Conservation (phyloP, 805 yeast species). For the Middelhovenomyces tepae region DNA sequence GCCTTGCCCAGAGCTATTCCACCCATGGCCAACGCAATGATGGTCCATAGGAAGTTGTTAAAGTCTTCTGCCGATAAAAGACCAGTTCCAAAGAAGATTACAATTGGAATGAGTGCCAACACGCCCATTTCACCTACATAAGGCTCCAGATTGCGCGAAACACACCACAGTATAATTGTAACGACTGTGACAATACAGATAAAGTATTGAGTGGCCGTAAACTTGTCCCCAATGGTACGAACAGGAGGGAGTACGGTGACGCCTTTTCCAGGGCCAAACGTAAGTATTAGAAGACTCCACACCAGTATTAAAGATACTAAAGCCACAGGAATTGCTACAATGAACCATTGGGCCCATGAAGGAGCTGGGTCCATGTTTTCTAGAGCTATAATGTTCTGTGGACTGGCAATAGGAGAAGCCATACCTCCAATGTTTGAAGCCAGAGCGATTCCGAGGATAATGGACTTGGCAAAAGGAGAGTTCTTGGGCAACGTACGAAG, state of each 20-base stretch:
- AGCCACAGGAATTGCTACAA: conserved; percentile 75
- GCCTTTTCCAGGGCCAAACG: conserved; percentile 46
- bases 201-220: conserved; percentile 66
- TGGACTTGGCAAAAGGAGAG: conserved; percentile 69
- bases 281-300: conserved; percentile 63
- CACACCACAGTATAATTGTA: conserved; percentile 86
- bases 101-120: conserved; percentile 79
- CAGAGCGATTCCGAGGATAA: conserved; percentile 84
- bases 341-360: conserved; percentile 92
- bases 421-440: conserved; percentile 94
- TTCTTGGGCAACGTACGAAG: conserved; percentile 74
- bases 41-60: conserved; percentile 95
- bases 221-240: conserved; percentile 47
- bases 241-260: conserved; percentile 48
- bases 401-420: conserved; percentile 96
- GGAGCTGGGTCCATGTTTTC: conserved; percentile 78
- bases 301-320: conserved; percentile 51
- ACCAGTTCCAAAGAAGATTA: conserved; percentile 91
- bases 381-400: conserved; percentile 88
- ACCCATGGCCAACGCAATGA: conserved; percentile 94
- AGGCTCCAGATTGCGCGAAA: conserved; percentile 63
- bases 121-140: conserved; percentile 95
- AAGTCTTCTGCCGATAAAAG: conserved; percentile 81
- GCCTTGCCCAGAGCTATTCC: conserved; percentile 95
- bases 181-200: conserved; percentile 55